Evolutionary conservation across 2,329 filamentous ascomycete genomes (phyloP), one percentile per base, ranked within the genome.

Genomic region (Ascomycota sp.): DNA sequence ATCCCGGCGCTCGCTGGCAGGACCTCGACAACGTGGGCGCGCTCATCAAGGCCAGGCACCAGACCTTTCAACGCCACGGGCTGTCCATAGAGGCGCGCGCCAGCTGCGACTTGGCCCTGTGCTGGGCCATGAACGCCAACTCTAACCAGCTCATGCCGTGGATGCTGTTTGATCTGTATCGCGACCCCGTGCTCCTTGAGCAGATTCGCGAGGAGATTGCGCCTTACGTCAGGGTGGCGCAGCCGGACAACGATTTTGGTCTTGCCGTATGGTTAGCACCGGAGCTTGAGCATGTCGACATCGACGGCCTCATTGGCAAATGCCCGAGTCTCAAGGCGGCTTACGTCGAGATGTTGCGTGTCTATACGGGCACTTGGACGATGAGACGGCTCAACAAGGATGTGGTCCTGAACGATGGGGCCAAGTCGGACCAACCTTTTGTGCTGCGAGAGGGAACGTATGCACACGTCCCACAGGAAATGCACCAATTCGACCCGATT

Each of bases 141-240:
- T 45, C 53, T 2, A 48, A 54, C 21, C 43, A 47, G 1, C 41
- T 57, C 20, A 42, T 50, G 4, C 44, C 47, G 5, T 61, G 57
- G 57, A 45, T 57, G 37, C 37, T 61, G 1, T 50, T 51, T 30
- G 51, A 59, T 29, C 40, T 59, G 8, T 50, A 48, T 33, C 45
- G 48, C 8, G 52, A 58, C 15, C 39, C 45, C 0, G 44, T 52
- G 8, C 46, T 59, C 3, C 42, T 58, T 1, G 42, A 40, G 20
- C 44, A 51, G 17, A 42, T 60, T 19, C 49, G 51, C 10, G 45
- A 50, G 3, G 56, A 59, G 36, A 44, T 59, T 31, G 43, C 42
- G 7, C 46, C 47, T 0, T 46, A 39, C 23, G 37, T 55, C 10
- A 32, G 41, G 8, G 39, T 46, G 5, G 36, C 46, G 3, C 47